phyloP scores from a whole-genome alignment of 768 basidiomycete genomes.

The Mycena vitilis region DNA sequence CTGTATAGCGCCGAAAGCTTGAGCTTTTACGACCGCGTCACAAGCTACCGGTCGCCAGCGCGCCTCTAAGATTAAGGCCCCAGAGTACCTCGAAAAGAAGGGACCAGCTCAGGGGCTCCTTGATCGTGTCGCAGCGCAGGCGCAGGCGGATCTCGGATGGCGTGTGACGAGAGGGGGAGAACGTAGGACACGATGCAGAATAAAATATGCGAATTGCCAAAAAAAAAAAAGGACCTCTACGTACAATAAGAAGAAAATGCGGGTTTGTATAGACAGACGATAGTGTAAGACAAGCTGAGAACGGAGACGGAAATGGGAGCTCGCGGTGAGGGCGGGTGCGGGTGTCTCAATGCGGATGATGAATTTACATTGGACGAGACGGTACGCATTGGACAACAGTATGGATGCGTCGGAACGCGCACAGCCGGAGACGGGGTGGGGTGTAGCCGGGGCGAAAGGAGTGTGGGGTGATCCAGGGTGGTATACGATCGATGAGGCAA shows the following conservation, averaged over 20 bases:
- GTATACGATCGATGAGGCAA: slow-evolving; percentile 19
- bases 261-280: slow-evolving; percentile 13
- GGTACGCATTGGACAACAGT: neutral
- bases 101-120: neutral
- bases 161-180: too few relatives aligned
- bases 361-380: neutral
- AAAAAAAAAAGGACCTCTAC: neutral
- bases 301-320: neutral
- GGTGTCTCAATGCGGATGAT: slow-evolving; percentile 1
- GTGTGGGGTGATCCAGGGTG: slow-evolving; percentile 17
- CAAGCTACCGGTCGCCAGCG: too few relatives aligned
- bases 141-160: too few relatives aligned
- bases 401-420: neutral
- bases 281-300: neutral
- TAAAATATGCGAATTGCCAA: slow-evolving; percentile 7
- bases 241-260: slow-evolving; percentile 19
- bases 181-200: neutral
- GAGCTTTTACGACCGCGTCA: too few relatives aligned
- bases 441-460: slow-evolving; percentile 11
- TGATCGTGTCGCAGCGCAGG: neutral
- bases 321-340: slow-evolving; percentile 1
- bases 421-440: neutral
- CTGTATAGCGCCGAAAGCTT: too few relatives aligned
- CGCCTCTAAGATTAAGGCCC: too few relatives aligned
- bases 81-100: too few relatives aligned